A percentile compares a stretch with the other conserved stretches of the same genome.
phyloP scores from a whole-genome alignment of 306 rosid genomes.

The Inga laurina region DNA sequence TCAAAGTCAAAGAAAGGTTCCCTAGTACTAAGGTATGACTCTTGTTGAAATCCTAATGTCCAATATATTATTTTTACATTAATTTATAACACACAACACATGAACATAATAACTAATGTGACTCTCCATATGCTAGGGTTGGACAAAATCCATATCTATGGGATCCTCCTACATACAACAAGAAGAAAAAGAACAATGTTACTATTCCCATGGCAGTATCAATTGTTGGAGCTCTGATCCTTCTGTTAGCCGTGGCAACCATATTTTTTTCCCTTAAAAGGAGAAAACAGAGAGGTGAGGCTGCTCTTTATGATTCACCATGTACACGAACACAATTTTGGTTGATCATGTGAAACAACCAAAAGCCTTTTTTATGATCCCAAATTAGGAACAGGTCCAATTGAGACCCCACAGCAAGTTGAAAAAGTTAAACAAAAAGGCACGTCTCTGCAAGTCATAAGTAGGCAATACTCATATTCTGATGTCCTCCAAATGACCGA shows the following conservation, averaged over 20 bases:
- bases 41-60: background rate
- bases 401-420: background rate
- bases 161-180: constrained; percentile 24
- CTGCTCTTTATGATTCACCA: background rate
- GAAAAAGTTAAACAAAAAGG: background rate
- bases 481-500: background rate
- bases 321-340: background rate
- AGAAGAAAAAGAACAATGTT: constrained; percentile 10
- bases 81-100: background rate
- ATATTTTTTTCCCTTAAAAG: constrained; percentile 24
- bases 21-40: constrained; percentile 40
- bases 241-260: constrained; percentile 6
- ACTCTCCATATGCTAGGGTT: constrained; percentile 31
- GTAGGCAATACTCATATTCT: background rate
- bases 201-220: constrained; percentile 38
- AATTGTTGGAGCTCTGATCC: constrained; percentile 34
- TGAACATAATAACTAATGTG: background rate
- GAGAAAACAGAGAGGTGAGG: constrained; percentile 32
- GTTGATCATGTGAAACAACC: background rate
- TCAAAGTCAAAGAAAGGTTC: constrained; percentile 27
- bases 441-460: background rate
- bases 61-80: background rate
- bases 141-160: constrained; percentile 45
- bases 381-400: background rate
- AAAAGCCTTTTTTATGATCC: background rate